A percentile compares a stretch with the other conserved stretches of the same genome.
These are phyloP conservation scores for Leccinum broughii DNA, from an alignment of 768 basidiomycete genomes.

Conservation along the genomic window DNA sequence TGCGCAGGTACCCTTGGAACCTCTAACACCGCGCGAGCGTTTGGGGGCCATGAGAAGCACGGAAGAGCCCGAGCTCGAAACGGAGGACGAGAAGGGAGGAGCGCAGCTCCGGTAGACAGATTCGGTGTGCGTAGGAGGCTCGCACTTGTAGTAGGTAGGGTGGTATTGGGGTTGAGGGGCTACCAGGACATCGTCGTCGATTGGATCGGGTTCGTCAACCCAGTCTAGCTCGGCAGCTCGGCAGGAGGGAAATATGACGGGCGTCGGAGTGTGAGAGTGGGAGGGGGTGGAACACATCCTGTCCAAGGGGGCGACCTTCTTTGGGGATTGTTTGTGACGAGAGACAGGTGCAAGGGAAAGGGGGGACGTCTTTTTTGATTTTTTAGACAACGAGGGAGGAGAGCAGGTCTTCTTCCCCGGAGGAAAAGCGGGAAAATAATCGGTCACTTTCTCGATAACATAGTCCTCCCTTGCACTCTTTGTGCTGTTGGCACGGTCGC, in stretches of 20 bases:
- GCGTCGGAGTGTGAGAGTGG: constrained; percentile 31
- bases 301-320: constrained; percentile 13
- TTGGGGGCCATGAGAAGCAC: constrained; percentile 34
- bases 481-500: constrained; percentile 25
- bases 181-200: constrained; percentile 16
- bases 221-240: constrained; percentile 30
- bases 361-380: constrained; percentile 16
- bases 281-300: constrained; percentile 22
- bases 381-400: constrained; percentile 19
- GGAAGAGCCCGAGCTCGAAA: constrained; percentile 29
- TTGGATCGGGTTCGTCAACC: constrained; percentile 28
- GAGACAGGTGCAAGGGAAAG: constrained; percentile 12
- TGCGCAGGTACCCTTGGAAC: constrained; percentile 14
- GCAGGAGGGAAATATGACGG: constrained; percentile 35
- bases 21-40: constrained; percentile 15
- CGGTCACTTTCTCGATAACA: constrained; percentile 32
- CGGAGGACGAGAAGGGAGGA: constrained; percentile 20
- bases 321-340: constrained; percentile 16
- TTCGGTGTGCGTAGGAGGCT: constrained; percentile 7
- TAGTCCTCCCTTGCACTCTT: constrained; percentile 29
- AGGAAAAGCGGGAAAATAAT: constrained; percentile 30
- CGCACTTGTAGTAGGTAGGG: constrained; percentile 16
- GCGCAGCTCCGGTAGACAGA: constrained; percentile 21
- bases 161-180: constrained; percentile 26
- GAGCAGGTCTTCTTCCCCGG: constrained; percentile 16